A percentile compares a stretch with the other conserved stretches of the same genome.
phyloP scores from a whole-genome alignment of 1,139 yeast genomes.

The Meyerozyma smithsonii region DNA sequence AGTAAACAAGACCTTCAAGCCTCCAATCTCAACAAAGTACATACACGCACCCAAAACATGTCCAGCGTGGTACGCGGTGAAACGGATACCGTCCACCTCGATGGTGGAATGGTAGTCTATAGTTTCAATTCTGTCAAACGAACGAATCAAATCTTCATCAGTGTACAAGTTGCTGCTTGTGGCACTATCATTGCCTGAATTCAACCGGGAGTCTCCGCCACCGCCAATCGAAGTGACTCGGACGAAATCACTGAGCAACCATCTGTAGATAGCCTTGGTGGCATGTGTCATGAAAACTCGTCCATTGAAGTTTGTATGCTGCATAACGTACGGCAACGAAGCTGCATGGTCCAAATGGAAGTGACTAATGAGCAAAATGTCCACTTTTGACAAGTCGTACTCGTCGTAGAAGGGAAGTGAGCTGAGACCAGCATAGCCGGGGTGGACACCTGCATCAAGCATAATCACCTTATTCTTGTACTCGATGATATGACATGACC shows the following conservation, averaged over 20 bases:
- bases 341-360: constrained; percentile 98
- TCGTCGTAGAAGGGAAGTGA: constrained; percentile 95
- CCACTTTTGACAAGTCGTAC: constrained; percentile 83
- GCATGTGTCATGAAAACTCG: constrained; percentile 99
- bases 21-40: constrained; percentile 94
- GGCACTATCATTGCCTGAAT: constrained; percentile 21
- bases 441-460: constrained; percentile 98
- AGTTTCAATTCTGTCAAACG: constrained; percentile 88
- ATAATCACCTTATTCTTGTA: constrained; percentile 94
- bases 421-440: constrained; percentile 85
- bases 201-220: constrained; percentile 21
- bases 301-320: constrained; percentile 89
- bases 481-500: constrained; percentile 90
- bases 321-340: constrained; percentile 95
- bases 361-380: constrained; percentile 81
- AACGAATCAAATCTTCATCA: constrained; percentile 82
- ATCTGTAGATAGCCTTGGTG: constrained; percentile 93
- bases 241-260: constrained; percentile 93
- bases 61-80: constrained; percentile 98
- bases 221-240: constrained; percentile 77
- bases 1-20: constrained; percentile 81
- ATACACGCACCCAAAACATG: constrained; percentile 98
- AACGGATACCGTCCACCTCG: constrained; percentile 88
- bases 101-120: constrained; percentile 93
- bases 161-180: constrained; percentile 62